A percentile compares a stretch with the other conserved stretches of the same genome.
Conservation (phyloP, 1,139 yeast species). For the Candida sp. region DNA sequence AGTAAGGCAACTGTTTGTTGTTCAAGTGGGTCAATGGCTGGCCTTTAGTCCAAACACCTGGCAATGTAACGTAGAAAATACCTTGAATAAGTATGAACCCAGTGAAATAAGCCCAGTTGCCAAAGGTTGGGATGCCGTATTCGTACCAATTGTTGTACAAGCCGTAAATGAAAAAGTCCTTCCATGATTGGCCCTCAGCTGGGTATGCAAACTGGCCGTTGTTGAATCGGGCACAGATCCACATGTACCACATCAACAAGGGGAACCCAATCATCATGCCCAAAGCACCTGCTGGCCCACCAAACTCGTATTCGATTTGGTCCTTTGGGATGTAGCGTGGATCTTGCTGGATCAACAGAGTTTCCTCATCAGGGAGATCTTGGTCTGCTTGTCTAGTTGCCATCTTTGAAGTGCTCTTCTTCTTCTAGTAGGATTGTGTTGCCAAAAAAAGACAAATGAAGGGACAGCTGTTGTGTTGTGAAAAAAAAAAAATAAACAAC, state of each 20-base stretch:
- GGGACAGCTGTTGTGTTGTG: no score
- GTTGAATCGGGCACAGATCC: conserved; percentile 87
- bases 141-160: conserved; percentile 50
- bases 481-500: no score
- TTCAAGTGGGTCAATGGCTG: conserved; percentile 86
- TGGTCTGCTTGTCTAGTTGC: background rate
- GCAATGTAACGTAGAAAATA: conserved; percentile 80
- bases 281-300: conserved; percentile 90
- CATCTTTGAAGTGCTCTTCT: background rate
- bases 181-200: conserved; percentile 57
- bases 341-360: conserved; percentile 5
- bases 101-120: conserved; percentile 74
- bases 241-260: conserved; percentile 93
- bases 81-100: conserved; percentile 75
- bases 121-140: conserved; percentile 71
- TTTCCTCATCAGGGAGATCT: conserved; percentile 6
- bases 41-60: conserved; percentile 96
- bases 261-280: conserved; percentile 98
- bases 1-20: conserved; percentile 84
- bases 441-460: no score
- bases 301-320: conserved; percentile 80
- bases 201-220: conserved; percentile 79
- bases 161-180: conserved; percentile 49
- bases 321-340: conserved; percentile 38
- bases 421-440: no score